phyloP scores from a whole-genome alignment of 2,329 filamentous ascomycete genomes.

The Emydomyces testavorans region DNA sequence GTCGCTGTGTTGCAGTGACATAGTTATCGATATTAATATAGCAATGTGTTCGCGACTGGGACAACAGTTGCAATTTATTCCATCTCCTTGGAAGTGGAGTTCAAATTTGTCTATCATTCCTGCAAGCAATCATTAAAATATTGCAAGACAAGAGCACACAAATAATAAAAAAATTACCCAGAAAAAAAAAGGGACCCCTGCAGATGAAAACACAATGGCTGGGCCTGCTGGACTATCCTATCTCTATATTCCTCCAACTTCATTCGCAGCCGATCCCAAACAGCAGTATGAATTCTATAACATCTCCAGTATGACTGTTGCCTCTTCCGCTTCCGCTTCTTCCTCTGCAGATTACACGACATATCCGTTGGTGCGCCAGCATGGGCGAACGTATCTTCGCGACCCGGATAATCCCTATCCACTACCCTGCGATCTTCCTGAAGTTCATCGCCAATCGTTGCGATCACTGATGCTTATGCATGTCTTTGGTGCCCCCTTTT shows the following conservation, averaged over 20 bases:
- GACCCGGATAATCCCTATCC: conserved; percentile 64
- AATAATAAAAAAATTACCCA: not conserved
- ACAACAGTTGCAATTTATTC: not conserved
- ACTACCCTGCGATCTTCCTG: conserved; percentile 75
- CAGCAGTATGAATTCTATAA: conserved; percentile 12
- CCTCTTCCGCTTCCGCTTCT: conserved; percentile 27
- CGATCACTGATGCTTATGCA: conserved; percentile 70
- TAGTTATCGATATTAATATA: not conserved
- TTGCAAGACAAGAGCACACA: not conserved
- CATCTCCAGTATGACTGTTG: conserved; percentile 15
- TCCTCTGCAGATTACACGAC: conserved; percentile 31
- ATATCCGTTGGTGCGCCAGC: conserved; percentile 56
- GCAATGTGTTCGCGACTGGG: not conserved
- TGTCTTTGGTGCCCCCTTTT: conserved; percentile 69
- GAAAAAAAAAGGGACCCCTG: conserved; percentile 2
- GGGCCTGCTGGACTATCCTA: conserved; percentile 15
- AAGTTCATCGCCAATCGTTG: conserved; percentile 77
- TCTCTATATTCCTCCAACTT: conserved; percentile 13
- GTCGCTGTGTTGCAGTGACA: no score
- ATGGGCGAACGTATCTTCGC: conserved; percentile 73
- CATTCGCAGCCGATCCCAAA: conserved; percentile 1
- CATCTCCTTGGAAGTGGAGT: conserved; percentile 1
- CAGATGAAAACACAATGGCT: conserved; percentile 10
- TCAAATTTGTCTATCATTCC: not conserved
- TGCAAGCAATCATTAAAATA: not conserved